Evolutionary conservation across 2,329 filamentous ascomycete species (phyloP), one percentile per base, ranked within the genome.

Genomic region (Phaeophleospora eucalypticola): DNA sequence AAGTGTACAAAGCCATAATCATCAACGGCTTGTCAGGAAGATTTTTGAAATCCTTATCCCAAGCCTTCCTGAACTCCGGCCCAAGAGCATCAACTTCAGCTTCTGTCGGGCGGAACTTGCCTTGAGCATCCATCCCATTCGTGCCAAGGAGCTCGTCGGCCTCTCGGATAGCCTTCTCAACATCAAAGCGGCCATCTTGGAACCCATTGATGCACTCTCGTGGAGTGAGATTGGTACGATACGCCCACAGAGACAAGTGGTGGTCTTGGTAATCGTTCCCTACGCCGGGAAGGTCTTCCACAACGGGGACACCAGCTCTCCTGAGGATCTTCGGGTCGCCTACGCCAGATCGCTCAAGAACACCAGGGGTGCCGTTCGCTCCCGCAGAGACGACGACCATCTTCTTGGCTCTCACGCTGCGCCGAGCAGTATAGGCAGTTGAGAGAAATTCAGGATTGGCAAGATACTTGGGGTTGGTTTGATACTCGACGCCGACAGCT

Each of bases 321-420:
- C 81, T 70, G 1, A 79, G 64, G 4, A 77, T 54, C 0, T 67
- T 57, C 1, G 67, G 62, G 36, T 71, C 67, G 2, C 82, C 82
- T 18, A 85, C 71, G 0, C 82, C 81, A 0, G 80, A 83, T 3
- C 82, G 66, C 51, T 84, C 81, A 12, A 78, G 72, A 10, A 81
- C 67, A 60, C 76, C 79, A 3, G 75, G 82, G 8, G 77, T 81
- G 56, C 75, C 73, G 32, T 78, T 67, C 17, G 71, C 75, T 0
- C 82, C 82, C 0, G 79, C 80, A 3, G 75, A 76, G 2, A 86
- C 61, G 34, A 86, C 73, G 8, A 84, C 71, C 16, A 81, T 65
- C 62, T 78, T 81, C 4, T 71, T 69, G 2, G 81, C 80, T 36
- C 65, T 71, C 15, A 82, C 65, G 0, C 57, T 67, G 57, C 53